Evolutionary conservation across 2,329 filamentous ascomycete genomes (phyloP).

Genomic region (Eurotiales sp.): DNA sequence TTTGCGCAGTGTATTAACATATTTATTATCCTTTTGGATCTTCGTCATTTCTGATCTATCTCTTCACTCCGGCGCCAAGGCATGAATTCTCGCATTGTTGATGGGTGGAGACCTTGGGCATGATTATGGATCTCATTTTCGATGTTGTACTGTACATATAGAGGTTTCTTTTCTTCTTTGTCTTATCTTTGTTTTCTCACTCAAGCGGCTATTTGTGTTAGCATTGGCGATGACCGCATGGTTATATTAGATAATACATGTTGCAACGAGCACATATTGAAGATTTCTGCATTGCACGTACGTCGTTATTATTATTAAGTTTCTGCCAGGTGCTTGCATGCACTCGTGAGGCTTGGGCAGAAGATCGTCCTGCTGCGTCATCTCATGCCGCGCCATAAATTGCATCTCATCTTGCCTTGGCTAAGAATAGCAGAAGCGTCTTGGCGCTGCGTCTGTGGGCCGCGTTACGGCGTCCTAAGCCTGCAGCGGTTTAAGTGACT

Average conservation of each 20-base stretch:
- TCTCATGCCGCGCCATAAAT: too few relatives aligned
- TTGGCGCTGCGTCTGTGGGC: too few relatives aligned
- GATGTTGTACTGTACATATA: conserved; percentile 41
- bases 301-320: too few relatives aligned
- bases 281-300: neutral
- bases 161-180: conserved; percentile 20
- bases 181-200: conserved; percentile 2
- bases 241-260: conserved; percentile 15
- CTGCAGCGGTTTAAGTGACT: too few relatives aligned
- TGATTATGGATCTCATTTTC: conserved; percentile 37
- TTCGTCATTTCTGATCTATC: conserved; percentile 27
- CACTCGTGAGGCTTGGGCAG: too few relatives aligned
- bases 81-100: conserved; percentile 39
- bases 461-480: too few relatives aligned
- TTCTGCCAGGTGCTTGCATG: too few relatives aligned
- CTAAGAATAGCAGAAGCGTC: too few relatives aligned
- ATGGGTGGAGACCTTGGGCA: conserved; percentile 37
- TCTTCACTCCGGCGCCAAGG: conserved; percentile 45
- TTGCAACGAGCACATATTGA: conserved; percentile 14
- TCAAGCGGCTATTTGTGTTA: conserved; percentile 15
- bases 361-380: too few relatives aligned
- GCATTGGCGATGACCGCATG: conserved; percentile 15
- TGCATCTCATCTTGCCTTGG: too few relatives aligned
- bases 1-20: conserved; percentile 23
- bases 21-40: conserved; percentile 17